Base-by-base conservation (phyloP, 1,284 basidiomycete genomes). In the Papiliotrema fonsecae region DNA sequence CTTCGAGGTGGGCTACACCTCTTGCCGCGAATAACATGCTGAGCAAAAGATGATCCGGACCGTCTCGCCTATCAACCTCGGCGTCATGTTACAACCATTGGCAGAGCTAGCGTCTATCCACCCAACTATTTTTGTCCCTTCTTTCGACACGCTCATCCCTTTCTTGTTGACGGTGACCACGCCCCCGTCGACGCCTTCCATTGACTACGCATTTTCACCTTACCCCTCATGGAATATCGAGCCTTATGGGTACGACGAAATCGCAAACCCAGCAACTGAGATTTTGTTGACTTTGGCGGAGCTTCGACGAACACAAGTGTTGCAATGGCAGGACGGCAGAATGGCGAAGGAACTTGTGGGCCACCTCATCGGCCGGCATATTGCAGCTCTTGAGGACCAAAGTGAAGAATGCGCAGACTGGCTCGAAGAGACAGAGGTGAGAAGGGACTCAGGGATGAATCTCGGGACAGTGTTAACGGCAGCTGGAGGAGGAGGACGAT, bases 221-320 rank as follows among this genome's bases (percentile, higher is more conserved):
- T 65, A 63, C 49, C 58, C 59, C 1, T 60, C 56, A 18, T 49
- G 53, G 14, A 35, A 46, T 18, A 51, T 61, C 60, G 49, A 43
- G 67, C 69, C 87, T 34, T 86, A 88, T 58, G 84, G 83, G 0
- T 88, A 88, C 85, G 81, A 83, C 19, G 85, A 87, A 67, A 76
- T 89, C 24, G 82, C 9, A 76, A 83, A 65, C 46, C 65, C 70
- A 24, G 65, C 69, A 4, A 59, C 63, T 21, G 71, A 73, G 52
- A 59, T 74, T 21, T 43, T 74, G 21, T 51, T 69, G 22, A 57
- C 60, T 4, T 52, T 73, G 9, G 49, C 57, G 24, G 67, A 69
- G 32, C 45, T 64, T 3, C 57, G 63, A 41, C 56, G 58, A 0
- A 39, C 45, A 1, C 50, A 60, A 9, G 39, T 67, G 2, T 19